Evolutionary conservation across 2,329 filamentous ascomycete genomes (phyloP), one percentile per base, ranked within the genome.

Genomic region (Botryosphaeria agaves): DNA sequence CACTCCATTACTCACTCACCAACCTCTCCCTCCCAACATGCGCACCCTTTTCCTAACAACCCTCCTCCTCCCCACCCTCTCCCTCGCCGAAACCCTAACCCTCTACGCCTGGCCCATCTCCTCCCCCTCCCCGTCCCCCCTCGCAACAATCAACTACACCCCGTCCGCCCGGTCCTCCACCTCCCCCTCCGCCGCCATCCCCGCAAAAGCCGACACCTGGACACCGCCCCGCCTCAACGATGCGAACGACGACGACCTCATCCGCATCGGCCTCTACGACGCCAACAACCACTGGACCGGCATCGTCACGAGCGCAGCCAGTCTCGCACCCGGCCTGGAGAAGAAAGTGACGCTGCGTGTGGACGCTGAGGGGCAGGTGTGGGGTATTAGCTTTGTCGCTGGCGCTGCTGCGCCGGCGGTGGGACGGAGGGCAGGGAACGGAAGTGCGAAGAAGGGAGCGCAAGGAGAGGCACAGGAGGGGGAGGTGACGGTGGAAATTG

Each of bases 361-460:
- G 7, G 54, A 59, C 31, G 48, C 51, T 24, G 46, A 55, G 32
- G 59, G 57, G 28, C 47, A 52, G 31, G 43, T 56, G 5, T 63
- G 57, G 34, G 56, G 61, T 37, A 41, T 63, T 12, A 57, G 58
- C 2, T 59, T 62, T 35, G 49, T 46, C 14, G 51, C 56, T n/a
- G n/a, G n/a, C n/a, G n/a, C n/a, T n/a, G n/a, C n/a, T n/a, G n/a
- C n/a, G n/a, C n/a, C n/a, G n/a, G n/a, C n/a, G n/a, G n/a, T n/a
- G n/a, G n/a, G n/a, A 5, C 19, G 15, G 14, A 46, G 44, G 16
- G 3, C 25, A 27, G 11, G 9, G 20, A 12, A 12, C 20, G 20
- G 20, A 12, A 3, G 12, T 23, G 20, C 8, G 9, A 27, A 46
- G 43, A 28, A 44, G 34, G 25, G 20, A 7, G 14, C 24, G 14